Percentiles rank a stretch among this genome's conserved stretches.
phyloP scores from a whole-genome alignment of 768 basidiomycete species.

The Mycena indigotica region DNA sequence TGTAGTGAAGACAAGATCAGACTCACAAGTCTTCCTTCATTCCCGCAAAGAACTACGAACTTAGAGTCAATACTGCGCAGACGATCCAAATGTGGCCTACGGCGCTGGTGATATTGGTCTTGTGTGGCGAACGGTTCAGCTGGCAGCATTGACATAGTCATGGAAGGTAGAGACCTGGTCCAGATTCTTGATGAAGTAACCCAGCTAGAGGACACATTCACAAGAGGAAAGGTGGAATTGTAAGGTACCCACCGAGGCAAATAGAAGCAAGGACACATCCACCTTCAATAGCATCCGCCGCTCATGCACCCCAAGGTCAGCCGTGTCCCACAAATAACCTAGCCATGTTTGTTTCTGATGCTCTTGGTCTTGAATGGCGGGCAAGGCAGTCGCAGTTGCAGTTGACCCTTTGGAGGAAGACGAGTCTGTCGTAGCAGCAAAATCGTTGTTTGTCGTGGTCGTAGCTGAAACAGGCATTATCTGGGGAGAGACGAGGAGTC shows the following conservation, averaged over 20 bases:
- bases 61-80: not conserved
- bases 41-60: constrained; percentile 18
- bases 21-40: constrained; percentile 23
- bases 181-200: constrained; percentile 26
- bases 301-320: constrained; percentile 17
- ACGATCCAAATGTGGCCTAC: not conserved
- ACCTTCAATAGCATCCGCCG: constrained; percentile 24
- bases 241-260: constrained; percentile 19
- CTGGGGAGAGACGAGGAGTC: no score
- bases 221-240: not conserved
- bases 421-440: not conserved
- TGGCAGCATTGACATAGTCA: not conserved
- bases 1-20: not conserved
- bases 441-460: no score
- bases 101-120: constrained; percentile 22
- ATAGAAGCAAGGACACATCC: constrained; percentile 20
- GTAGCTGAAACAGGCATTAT: no score
- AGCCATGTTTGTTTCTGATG: constrained; percentile 17
- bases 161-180: constrained; percentile 12
- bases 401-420: not conserved
- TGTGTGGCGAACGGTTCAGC: not conserved
- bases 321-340: constrained; percentile 25
- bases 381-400: not conserved
- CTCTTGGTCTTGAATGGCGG: not conserved
- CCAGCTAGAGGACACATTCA: constrained; percentile 8